Evolutionary conservation across 768 basidiomycete species (phyloP).

Genomic region (Mycena metata): DNA sequence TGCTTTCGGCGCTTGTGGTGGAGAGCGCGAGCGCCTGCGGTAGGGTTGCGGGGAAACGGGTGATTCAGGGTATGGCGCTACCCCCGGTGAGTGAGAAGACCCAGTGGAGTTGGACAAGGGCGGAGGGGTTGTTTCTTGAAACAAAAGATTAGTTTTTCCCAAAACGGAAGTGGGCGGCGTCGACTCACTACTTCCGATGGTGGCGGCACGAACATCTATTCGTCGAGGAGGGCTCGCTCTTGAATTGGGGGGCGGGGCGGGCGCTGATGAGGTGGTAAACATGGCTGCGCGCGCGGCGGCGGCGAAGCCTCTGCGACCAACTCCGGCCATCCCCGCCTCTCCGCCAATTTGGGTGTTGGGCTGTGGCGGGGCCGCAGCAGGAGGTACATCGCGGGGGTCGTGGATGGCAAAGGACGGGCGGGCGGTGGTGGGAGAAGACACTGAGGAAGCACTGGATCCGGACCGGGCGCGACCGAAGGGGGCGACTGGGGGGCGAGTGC

Average conservation of each 20-base stretch:
- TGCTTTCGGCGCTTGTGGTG: constrained; percentile 17
- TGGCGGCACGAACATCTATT: constrained; percentile 60
- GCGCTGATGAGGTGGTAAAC: constrained; percentile 44
- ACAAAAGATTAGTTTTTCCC: constrained; percentile 38
- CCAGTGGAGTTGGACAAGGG: constrained; percentile 35
- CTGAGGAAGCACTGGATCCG: constrained; percentile 42
- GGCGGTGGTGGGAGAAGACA: constrained; percentile 42
- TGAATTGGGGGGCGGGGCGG: constrained; percentile 23
- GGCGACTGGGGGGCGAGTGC: constrained; percentile 41
- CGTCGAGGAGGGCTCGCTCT: constrained; percentile 56
- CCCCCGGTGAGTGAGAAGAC: constrained; percentile 34
- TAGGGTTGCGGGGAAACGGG: constrained; percentile 27
- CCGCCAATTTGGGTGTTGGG: constrained; percentile 80
- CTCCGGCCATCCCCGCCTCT: constrained; percentile 91
- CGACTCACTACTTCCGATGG: constrained; percentile 55
- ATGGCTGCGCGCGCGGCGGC: constrained; percentile 78
- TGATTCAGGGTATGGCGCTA: constrained; percentile 34
- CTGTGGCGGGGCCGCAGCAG: constrained; percentile 31
- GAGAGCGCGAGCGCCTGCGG: constrained; percentile 19
- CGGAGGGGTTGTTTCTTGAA: constrained; percentile 33
- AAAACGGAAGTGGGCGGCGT: constrained; percentile 15
- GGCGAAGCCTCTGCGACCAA: constrained; percentile 87
- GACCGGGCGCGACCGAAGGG: constrained; percentile 39
- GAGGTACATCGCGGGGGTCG: constrained; percentile 30
- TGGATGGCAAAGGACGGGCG: constrained; percentile 39